Percentiles rank a stretch among this genome's conserved stretches.
phyloP scores from a whole-genome alignment of 108 stramenopile genomes.

The Conticribra weissflogii region DNA sequence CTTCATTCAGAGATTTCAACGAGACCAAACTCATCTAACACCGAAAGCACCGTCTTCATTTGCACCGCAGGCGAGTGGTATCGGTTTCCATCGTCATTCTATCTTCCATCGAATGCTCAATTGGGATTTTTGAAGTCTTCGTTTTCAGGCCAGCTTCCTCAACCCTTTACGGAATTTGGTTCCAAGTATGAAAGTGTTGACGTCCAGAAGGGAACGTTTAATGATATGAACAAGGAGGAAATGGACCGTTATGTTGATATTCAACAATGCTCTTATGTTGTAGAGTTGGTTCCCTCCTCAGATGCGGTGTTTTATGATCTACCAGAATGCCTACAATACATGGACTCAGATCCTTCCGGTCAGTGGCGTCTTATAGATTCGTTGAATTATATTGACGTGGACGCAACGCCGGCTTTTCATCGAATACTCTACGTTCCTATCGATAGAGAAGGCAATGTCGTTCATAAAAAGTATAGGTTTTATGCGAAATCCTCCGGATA shows the following conservation, averaged over 20 bases:
- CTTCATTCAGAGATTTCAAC: conserved; percentile 22
- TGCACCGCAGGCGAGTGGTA: conserved; percentile 99
- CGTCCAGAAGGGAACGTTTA: conserved; percentile 58
- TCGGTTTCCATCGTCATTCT: conserved; percentile 91
- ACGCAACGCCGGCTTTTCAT: conserved; percentile 28
- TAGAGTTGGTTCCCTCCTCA: conserved; percentile 60
- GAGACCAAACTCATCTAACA: neutral
- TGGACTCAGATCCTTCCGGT: conserved; percentile 34
- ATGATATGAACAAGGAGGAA: conserved; percentile 84
- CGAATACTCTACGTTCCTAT: conserved; percentile 51
- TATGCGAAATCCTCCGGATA: conserved; percentile 24
- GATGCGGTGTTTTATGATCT: neutral
- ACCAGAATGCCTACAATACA: conserved; percentile 47
- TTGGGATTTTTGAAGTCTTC: conserved; percentile 86
- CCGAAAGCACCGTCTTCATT: conserved; percentile 37
- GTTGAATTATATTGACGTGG: conserved; percentile 33
- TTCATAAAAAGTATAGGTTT: conserved; percentile 37
- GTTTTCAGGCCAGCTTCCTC: conserved; percentile 92
- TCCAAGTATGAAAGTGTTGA: conserved; percentile 37
- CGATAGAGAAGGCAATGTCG: conserved; percentile 12
- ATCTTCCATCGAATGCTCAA: conserved; percentile 63
- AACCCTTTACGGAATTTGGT: conserved; percentile 73
- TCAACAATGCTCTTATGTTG: conserved; percentile 69
- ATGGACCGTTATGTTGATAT: conserved; percentile 58
- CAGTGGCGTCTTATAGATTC: conserved; percentile 31